Percentiles rank a stretch among this genome's conserved stretches.
phyloP scores from a whole-genome alignment of 768 basidiomycete species.

The Crucibulum laeve region DNA sequence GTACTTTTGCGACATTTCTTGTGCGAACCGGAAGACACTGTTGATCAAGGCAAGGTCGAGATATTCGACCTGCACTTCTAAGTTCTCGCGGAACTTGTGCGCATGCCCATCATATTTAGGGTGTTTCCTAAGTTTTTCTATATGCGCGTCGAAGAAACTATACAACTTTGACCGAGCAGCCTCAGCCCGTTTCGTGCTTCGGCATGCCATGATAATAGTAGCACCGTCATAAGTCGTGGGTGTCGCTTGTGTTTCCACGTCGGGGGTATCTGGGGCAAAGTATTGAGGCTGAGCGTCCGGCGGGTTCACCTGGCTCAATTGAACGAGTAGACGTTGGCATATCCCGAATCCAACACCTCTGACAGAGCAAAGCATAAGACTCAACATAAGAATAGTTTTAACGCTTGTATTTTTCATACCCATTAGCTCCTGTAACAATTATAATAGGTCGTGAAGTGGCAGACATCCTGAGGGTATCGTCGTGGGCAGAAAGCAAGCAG shows the following conservation, averaged over 20 bases:
- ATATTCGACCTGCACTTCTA: conserved; percentile 56
- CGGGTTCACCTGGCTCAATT: conserved; percentile 50
- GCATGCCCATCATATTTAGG: conserved; percentile 48
- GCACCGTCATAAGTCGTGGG: conserved; percentile 41
- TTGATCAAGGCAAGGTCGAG: conserved; percentile 60
- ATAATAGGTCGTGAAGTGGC: conserved; percentile 38
- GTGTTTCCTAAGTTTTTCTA: conserved; percentile 28
- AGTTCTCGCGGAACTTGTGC: conserved; percentile 49
- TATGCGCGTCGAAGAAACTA: conserved; percentile 47
- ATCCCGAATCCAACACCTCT: conserved; percentile 85
- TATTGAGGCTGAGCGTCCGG: conserved; percentile 48
- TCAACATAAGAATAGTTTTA: background rate
- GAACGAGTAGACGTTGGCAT: conserved; percentile 71
- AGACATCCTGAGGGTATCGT: conserved; percentile 22
- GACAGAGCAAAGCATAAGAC: conserved; percentile 3
- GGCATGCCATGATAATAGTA: conserved; percentile 79
- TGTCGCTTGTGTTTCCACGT: conserved; percentile 9
- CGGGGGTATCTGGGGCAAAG: conserved; percentile 24
- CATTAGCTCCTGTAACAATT: conserved; percentile 70
- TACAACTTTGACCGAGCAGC: conserved; percentile 54
- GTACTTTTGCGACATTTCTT: conserved; percentile 49
- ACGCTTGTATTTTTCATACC: conserved; percentile 32
- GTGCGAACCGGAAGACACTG: conserved; percentile 61
- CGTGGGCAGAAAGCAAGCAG: too few relatives aligned
- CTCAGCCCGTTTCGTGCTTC: conserved; percentile 60